Evolutionary conservation across 108 stramenopile species (phyloP).

Genomic region (Bacterosira constricta): DNA sequence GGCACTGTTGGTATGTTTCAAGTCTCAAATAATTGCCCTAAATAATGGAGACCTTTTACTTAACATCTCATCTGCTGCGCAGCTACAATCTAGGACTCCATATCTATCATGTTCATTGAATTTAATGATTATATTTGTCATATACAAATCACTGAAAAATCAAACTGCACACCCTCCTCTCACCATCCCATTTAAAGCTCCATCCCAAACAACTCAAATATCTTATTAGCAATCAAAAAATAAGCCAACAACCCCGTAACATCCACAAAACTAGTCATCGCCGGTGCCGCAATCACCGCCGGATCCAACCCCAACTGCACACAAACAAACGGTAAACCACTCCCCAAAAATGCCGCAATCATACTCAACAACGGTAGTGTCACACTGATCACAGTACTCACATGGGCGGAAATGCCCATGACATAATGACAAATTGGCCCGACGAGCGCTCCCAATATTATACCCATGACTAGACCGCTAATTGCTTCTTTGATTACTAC

Average conservation of each 20-base stretch:
- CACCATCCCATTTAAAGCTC: conserved; percentile 61
- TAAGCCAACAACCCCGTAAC: conserved; percentile 84
- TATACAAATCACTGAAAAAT: too few relatives aligned
- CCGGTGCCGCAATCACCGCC: conserved; percentile 86
- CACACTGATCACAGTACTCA: conserved; percentile 70
- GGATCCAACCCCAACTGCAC: conserved; percentile 77
- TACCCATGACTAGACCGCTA: conserved; percentile 73
- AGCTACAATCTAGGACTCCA: too few relatives aligned
- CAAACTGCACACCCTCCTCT: too few relatives aligned
- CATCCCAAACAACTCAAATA: conserved; percentile 75
- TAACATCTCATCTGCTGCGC: too few relatives aligned
- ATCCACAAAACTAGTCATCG: conserved; percentile 93
- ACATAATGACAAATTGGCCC: conserved; percentile 75
- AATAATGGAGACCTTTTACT: too few relatives aligned
- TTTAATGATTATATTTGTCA: too few relatives aligned
- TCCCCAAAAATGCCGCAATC: conserved; percentile 80
- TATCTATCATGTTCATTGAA: too few relatives aligned
- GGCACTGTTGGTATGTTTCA: too few relatives aligned
- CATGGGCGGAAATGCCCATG: conserved; percentile 83
- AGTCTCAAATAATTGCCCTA: too few relatives aligned
- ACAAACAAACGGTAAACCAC: conserved; percentile 80
- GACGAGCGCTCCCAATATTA: conserved; percentile 64
- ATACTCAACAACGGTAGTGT: conserved; percentile 82
- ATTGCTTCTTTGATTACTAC: conserved; percentile 74
- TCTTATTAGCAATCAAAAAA: conserved; percentile 82